These are phyloP conservation scores for Mitragyna speciosa DNA, from an alignment of 257 asterid species.

Conservation along the genomic window DNA sequence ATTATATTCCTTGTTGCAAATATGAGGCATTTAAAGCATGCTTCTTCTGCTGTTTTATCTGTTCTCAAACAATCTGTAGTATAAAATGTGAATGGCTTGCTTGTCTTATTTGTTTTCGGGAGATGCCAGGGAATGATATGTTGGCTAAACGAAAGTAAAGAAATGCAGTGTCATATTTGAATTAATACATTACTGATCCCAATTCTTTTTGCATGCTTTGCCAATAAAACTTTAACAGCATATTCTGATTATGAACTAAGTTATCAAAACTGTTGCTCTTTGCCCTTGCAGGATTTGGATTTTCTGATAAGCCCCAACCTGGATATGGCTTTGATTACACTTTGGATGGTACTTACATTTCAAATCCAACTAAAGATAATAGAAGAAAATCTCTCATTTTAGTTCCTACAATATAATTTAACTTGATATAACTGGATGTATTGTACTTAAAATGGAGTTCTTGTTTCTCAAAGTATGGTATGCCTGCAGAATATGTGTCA, in stretches of 20 bases:
- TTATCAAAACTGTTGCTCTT: conserved; percentile 6
- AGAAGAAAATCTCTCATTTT: neutral
- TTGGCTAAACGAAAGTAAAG: neutral
- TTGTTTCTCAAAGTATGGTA: neutral
- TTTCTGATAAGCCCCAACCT: conserved; percentile 96
- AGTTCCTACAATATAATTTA: neutral
- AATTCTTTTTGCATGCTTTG: neutral
- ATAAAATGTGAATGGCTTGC: no score
- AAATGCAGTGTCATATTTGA: neutral
- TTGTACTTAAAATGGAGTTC: neutral
- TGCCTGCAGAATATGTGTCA: conserved; percentile 65
- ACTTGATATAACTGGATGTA: neutral
- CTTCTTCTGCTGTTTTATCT: neutral
- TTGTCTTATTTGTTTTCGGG: no score
- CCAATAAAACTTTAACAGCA: neutral
- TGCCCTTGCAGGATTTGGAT: conserved; percentile 77
- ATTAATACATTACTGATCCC: neutral
- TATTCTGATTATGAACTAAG: neutral
- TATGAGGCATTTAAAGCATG: neutral
- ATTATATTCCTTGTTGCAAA: neutral
- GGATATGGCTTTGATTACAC: conserved; percentile 90
- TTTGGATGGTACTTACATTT: conserved; percentile 56
- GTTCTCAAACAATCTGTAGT: neutral
- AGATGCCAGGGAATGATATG: no score
- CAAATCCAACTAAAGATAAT: neutral